Evolutionary conservation across 2,329 filamentous ascomycete genomes (phyloP), one percentile per base, ranked within the genome.

Genomic region (Fusarium veterinarium): DNA sequence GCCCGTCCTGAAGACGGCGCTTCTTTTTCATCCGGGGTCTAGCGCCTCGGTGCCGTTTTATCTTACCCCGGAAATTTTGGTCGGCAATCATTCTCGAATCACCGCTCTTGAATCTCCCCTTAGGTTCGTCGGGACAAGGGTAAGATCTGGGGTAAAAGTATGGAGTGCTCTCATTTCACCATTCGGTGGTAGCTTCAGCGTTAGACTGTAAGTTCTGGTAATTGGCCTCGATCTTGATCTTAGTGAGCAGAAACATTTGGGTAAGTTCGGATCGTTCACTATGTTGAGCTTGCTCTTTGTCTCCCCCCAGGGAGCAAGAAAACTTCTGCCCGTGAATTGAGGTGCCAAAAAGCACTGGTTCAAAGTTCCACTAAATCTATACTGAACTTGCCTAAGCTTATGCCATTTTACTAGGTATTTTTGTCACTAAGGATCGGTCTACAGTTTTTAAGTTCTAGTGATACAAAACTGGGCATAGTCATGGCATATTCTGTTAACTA

Each of bases 31-130:
- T 61, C 57, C 58, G 61, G 61, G 61, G 61, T 45, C 10, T 64
- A 64, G 46, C 33, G 61, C 40, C 28, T 64, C 61, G 45, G 58
- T 41, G 28, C 37, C 57, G 44, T 56, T 37, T 13, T 40, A 8
- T 1, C 40, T 60, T 75, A 69, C 74, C 75, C 74, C 75, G 64
- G 70, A 70, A 72, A 67, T 1, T 64, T 49, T 23, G 52, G 72
- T 74, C 73, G 74, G 73, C 33, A 75, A 71, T 68, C 30, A 7
- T 44, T 55, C 45, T 41, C 73, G 65, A 75, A 75, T 75, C 71
- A 75, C 58, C 52, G 52, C 30, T 37, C 57, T 37, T 44, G 30
- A 11, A 42, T 41, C 11, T 28, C 2, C 17, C 3, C 25, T 52
- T 30, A 44, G 19, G 20, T 52, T 52, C 7, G 33, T 38, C 44